Conservation (phyloP, 805 yeast species). For the Zygotorulaspora sp. region DNA sequence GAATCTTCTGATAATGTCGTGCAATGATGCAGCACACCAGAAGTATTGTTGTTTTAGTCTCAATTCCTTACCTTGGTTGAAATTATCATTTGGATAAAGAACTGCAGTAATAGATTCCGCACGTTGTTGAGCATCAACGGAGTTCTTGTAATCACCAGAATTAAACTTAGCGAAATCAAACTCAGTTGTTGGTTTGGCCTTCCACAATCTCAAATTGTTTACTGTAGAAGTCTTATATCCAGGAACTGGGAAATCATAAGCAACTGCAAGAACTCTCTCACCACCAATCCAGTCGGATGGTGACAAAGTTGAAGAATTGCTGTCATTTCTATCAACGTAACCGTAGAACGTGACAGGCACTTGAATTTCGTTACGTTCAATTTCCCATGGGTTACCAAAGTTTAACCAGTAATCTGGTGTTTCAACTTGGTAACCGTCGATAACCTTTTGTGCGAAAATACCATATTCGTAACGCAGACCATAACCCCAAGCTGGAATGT, state of each 20-base stretch:
- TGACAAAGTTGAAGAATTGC: constrained; percentile 48
- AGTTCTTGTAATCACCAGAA: constrained; percentile 81
- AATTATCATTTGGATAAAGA: constrained; percentile 89
- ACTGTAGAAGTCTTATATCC: constrained; percentile 80
- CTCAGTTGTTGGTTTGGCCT: constrained; percentile 83
- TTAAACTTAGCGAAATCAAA: constrained; percentile 89
- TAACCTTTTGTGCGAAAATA: constrained; percentile 81
- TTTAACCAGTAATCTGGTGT: constrained; percentile 93
- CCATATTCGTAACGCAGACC: constrained; percentile 93
- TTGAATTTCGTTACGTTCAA: constrained; percentile 78
- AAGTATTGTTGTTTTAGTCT: constrained; percentile 93
- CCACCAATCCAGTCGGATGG: constrained; percentile 80
- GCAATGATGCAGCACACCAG: constrained; percentile 93
- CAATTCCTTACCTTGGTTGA: constrained; percentile 84
- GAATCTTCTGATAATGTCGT: constrained; percentile 85
- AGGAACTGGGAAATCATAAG: constrained; percentile 89
- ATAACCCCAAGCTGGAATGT: constrained; percentile 95
- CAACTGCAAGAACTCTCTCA: constrained; percentile 83
- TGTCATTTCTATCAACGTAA: constrained; percentile 51
- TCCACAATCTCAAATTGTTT: constrained; percentile 87
- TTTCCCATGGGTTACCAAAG: constrained; percentile 90
- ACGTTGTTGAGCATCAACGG: constrained; percentile 77
- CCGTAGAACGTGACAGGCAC: constrained; percentile 91
- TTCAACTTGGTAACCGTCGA: constrained; percentile 92
- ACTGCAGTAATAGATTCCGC: constrained; percentile 94